Conservation (phyloP, 495 filamentous ascomycete species). For the Glonium stellatum region DNA sequence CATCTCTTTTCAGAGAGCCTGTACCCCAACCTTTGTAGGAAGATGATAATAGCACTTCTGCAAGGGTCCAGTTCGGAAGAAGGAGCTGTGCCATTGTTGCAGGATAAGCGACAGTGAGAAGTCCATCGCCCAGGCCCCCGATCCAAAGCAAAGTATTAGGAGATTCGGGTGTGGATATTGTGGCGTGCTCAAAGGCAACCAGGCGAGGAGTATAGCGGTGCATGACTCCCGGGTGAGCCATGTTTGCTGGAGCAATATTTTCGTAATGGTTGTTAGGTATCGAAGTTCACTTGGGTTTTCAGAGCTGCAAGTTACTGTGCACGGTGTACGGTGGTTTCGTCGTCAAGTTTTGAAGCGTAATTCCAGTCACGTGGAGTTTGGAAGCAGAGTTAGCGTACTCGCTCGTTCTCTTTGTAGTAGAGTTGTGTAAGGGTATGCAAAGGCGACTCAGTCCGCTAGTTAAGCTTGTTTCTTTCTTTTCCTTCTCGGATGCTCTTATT, state of each 20-base stretch:
- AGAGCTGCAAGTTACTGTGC: too few species aligned
- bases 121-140: slow-evolving; percentile 74
- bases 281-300: too few species aligned
- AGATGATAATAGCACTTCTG: slow-evolving; percentile 53
- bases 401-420: too few species aligned
- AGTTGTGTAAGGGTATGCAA: too few species aligned
- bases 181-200: slow-evolving; percentile 51
- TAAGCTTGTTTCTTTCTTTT: too few species aligned
- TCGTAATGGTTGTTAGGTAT: too few species aligned
- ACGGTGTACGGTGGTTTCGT: too few species aligned
- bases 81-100: slow-evolving; percentile 48
- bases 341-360: too few species aligned
- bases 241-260: not conserved
- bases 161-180: slow-evolving; percentile 30
- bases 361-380: too few species aligned
- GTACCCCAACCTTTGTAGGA: slow-evolving; percentile 71
- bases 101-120: slow-evolving; percentile 61
- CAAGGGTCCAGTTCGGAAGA: slow-evolving; percentile 56
- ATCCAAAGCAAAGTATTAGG: slow-evolving; percentile 74
- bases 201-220: slow-evolving; percentile 55
- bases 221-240: slow-evolving; percentile 45
- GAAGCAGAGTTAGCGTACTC: too few species aligned
- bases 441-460: too few species aligned
- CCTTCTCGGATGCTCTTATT: too few species aligned
- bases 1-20: slow-evolving; percentile 60